Conservation (phyloP, 2,329 filamentous ascomycete genomes). For the Colletotrichum endophyticum region DNA sequence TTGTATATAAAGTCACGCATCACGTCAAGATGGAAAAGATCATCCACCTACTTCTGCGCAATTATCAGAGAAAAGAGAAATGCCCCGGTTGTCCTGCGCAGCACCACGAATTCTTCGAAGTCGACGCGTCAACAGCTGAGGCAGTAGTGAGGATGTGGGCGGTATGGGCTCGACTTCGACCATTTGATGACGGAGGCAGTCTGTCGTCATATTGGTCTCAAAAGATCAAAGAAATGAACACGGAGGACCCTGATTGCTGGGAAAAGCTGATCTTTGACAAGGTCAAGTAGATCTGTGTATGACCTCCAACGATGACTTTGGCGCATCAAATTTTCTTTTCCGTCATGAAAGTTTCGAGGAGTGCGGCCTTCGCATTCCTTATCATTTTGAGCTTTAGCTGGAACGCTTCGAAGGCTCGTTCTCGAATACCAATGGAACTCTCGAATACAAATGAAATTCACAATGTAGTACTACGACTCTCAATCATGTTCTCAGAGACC, state of each 20-base stretch:
- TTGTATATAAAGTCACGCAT: slow-evolving; percentile 17
- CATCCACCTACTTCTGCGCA: slow-evolving; percentile 31
- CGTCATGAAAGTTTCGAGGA: too few relatives aligned
- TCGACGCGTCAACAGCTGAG: slow-evolving; percentile 19
- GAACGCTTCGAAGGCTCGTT: too few relatives aligned
- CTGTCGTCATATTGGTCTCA: slow-evolving; percentile 27
- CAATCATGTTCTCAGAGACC: too few relatives aligned
- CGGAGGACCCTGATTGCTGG: background rate
- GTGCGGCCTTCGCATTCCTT: too few relatives aligned
- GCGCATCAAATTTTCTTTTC: too few relatives aligned
- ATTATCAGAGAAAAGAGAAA: slow-evolving; percentile 27
- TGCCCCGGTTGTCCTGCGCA: slow-evolving; percentile 26
- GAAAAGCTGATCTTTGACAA: background rate
- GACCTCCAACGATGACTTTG: background rate
- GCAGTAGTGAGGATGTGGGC: slow-evolving; percentile 28
- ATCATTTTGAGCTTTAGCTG: too few relatives aligned
- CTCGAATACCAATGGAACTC: too few relatives aligned
- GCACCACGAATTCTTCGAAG: slow-evolving; percentile 35
- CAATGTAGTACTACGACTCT: too few relatives aligned
- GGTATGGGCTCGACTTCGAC: slow-evolving; percentile 28
- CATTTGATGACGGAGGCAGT: slow-evolving; percentile 29
- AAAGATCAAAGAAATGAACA: background rate
- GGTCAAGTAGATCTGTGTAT: background rate
- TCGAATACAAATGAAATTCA: too few relatives aligned
- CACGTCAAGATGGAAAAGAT: slow-evolving; percentile 32